Conservation (phyloP, 2,329 filamentous ascomycete species). For the Colletotrichum endophyticum region DNA sequence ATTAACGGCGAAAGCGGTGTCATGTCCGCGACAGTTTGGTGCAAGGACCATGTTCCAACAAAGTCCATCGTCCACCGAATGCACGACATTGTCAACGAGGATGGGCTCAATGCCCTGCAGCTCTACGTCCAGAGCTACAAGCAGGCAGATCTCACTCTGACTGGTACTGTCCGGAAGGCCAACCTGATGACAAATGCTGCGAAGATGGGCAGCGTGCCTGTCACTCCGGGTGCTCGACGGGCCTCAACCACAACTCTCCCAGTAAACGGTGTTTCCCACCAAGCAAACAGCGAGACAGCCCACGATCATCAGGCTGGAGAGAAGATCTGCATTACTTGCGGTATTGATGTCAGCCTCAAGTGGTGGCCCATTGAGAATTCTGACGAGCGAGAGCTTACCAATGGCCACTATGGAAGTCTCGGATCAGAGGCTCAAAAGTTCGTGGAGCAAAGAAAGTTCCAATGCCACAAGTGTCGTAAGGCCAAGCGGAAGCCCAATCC, state of each 20-base stretch:
- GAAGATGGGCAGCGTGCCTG: conserved; percentile 48
- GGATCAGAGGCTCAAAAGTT: conserved; percentile 64
- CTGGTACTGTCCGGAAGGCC: conserved; percentile 91
- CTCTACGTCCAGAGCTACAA: conserved; percentile 90
- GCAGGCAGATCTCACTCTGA: conserved; percentile 88
- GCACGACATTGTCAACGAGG: conserved; percentile 74
- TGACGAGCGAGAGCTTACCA: conserved; percentile 57
- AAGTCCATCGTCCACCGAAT: conserved; percentile 80
- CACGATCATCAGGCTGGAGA: conserved; percentile 42
- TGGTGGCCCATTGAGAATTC: conserved; percentile 69
- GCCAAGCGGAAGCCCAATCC: conserved; percentile 49
- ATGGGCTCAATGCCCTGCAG: conserved; percentile 81
- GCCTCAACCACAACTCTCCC: conserved; percentile 56
- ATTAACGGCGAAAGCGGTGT: conserved; percentile 81
- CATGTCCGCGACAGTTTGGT: conserved; percentile 90
- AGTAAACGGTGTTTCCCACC: conserved; percentile 23
- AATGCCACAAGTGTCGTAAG: conserved; percentile 79
- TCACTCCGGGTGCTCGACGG: conserved; percentile 52
- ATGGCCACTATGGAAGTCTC: conserved; percentile 54
- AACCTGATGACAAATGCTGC: conserved; percentile 73
- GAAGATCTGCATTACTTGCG: conserved; percentile 68
- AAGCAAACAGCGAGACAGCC: not conserved
- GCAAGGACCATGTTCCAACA: conserved; percentile 80
- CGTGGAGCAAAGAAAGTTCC: conserved; percentile 64
- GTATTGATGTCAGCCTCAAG: conserved; percentile 73